These are phyloP conservation scores for Neurospora sp. DNA, from an alignment of 495 filamentous ascomycete genomes.

Conservation along the genomic window DNA sequence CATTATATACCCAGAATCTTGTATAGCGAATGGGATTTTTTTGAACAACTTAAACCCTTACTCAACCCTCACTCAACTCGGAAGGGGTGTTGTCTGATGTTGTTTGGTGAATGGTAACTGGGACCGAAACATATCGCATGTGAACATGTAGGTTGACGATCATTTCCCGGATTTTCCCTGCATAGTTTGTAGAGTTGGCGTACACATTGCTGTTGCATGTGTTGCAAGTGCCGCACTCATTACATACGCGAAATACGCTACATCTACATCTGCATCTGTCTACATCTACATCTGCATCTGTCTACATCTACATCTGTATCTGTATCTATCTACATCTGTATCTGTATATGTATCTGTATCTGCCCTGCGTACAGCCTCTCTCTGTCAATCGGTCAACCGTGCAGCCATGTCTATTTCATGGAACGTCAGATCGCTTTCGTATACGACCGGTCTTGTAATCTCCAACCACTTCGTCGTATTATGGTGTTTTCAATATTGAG, in stretches of 20 bases:
- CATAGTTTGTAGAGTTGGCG: not conserved
- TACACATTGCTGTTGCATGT: not conserved
- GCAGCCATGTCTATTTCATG: too few species aligned
- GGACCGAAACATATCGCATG: not conserved
- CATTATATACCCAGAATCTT: not conserved
- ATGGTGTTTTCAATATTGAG: too few species aligned
- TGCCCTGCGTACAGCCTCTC: too few species aligned
- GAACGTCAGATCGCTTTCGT: too few species aligned
- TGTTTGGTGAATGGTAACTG: not conserved
- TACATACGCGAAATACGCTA: too few species aligned
- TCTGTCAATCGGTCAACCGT: too few species aligned
- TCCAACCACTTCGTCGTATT: too few species aligned
- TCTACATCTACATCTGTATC: not conserved
- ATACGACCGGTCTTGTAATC: too few species aligned
- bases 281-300: not conserved
- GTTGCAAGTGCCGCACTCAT: not conserved
- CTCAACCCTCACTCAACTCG: not conserved
- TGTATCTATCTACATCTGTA: not conserved
- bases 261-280: not conserved
- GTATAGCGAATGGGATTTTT: not conserved
- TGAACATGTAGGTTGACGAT: not conserved
- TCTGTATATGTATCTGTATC: not conserved
- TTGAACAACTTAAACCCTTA: not conserved
- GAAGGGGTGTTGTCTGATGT: not conserved
- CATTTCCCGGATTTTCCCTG: not conserved